Evolutionary conservation across 371 early-diverging fungal species (phyloP).

Genomic region (Actinomortierella ambigua): DNA sequence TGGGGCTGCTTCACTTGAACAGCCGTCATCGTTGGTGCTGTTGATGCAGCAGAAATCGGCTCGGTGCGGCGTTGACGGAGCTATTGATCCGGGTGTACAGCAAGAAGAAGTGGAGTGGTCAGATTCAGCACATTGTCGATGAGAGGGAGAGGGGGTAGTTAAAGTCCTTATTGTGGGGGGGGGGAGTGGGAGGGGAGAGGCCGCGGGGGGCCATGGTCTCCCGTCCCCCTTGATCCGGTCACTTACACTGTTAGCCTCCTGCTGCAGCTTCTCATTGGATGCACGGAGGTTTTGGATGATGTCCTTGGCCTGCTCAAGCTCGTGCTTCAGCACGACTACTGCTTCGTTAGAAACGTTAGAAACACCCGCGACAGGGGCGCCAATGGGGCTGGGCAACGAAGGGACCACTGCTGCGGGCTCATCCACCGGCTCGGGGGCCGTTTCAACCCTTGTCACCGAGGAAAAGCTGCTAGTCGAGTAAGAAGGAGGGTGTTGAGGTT

Average conservation of each 20-base stretch:
- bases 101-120: conserved; percentile 1
- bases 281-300: conserved; percentile 23
- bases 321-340: conserved; percentile 21
- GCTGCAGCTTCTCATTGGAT: conserved; percentile 18
- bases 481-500: conserved; percentile 2
- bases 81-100: conserved; percentile 7
- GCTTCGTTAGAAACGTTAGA: conserved; percentile 4
- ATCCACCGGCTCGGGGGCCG: conserved; percentile 8
- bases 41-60: conserved; percentile 20
- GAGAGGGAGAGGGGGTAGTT: too few species aligned
- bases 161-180: background rate
- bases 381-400: background rate
- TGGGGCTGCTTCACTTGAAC: conserved; percentile 54
- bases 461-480: conserved; percentile 21
- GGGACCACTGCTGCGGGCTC: conserved; percentile 2
- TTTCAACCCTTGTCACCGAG: background rate
- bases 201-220: background rate
- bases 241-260: conserved; percentile 33
- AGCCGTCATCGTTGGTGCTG: conserved; percentile 51
- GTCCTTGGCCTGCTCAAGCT: conserved; percentile 31
- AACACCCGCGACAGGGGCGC: background rate
- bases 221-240: too few species aligned
- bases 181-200: background rate
- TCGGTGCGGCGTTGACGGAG: conserved; percentile 38
- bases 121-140: too few species aligned